Percentiles rank a stretch among this genome's conserved stretches.
Evolutionary conservation across 2,329 filamentous ascomycete species (phyloP).

Genomic region (Cadophora gregata): DNA sequence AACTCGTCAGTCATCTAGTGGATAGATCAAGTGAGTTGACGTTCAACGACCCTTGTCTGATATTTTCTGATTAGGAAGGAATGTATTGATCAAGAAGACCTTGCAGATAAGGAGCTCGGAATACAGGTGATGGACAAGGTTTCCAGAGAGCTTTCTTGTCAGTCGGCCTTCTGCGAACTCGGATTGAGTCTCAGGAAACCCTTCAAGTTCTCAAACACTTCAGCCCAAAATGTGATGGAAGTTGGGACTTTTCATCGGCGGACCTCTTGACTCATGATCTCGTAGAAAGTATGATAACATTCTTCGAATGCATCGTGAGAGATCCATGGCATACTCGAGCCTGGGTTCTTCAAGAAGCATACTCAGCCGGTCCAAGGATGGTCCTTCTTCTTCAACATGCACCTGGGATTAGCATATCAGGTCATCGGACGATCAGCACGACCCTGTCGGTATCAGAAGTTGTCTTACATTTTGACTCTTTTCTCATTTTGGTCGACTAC

Average conservation of each 20-base stretch:
- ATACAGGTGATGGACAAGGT: slow-evolving; percentile 37
- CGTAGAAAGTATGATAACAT: neutral
- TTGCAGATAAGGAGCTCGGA: slow-evolving; percentile 31
- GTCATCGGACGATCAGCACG: neutral
- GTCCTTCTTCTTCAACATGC: slow-evolving; percentile 10
- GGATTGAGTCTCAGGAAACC: slow-evolving; percentile 5
- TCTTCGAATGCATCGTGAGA: slow-evolving; percentile 12
- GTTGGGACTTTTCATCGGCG: neutral
- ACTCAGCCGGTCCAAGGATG: slow-evolving; percentile 15
- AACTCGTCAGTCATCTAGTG: slow-evolving; percentile 5
- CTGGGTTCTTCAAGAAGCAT: slow-evolving; percentile 16
- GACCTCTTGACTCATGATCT: neutral
- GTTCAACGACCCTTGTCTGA: neutral
- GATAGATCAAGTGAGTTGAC: slow-evolving; percentile 30
- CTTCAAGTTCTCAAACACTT: slow-evolving; percentile 7
- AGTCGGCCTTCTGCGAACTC: slow-evolving; percentile 23
- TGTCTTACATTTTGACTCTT: slow-evolving; percentile 8
- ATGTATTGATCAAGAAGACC: slow-evolving; percentile 36
- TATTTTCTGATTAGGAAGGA: slow-evolving; percentile 21
- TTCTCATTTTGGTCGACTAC: slow-evolving; percentile 1
- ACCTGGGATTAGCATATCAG: neutral
- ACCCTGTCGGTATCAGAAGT: slow-evolving; percentile 15
- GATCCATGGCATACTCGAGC: slow-evolving; percentile 17
- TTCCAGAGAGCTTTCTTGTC: slow-evolving; percentile 26
- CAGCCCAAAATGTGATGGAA: neutral